A percentile compares a stretch with the other conserved stretches of the same genome.
Conservation (phyloP, 805 yeast genomes). For the Ogataea glucozyma region DNA sequence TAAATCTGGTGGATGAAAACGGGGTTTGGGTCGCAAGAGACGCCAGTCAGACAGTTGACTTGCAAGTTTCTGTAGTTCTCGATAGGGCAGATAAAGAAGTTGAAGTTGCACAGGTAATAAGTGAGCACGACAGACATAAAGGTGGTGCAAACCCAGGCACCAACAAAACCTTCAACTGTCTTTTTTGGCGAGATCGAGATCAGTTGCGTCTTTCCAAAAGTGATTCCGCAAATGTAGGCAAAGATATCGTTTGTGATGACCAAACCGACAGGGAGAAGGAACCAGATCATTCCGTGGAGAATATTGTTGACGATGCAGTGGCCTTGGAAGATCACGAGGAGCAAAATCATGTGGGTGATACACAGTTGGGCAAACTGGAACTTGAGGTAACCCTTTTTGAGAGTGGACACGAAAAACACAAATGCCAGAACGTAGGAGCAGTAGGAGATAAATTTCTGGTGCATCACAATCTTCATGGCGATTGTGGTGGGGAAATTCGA, state of each 20-base stretch:
- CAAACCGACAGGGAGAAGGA: conserved; percentile 84
- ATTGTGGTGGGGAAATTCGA: conserved; percentile 31
- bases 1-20: conserved; percentile 82
- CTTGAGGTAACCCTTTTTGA: conserved; percentile 84
- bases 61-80: conserved; percentile 53
- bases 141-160: conserved; percentile 96
- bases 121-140: conserved; percentile 69
- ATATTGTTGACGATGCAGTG: conserved; percentile 90
- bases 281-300: conserved; percentile 91
- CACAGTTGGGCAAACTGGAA: conserved; percentile 95
- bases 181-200: conserved; percentile 95
- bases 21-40: conserved; percentile 82
- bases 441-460: conserved; percentile 84
- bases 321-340: conserved; percentile 90
- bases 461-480: conserved; percentile 39
- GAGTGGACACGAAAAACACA: conserved; percentile 83
- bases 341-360: conserved; percentile 88
- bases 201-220: conserved; percentile 90
- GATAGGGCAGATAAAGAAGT: conserved; percentile 88
- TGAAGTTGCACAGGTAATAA: conserved; percentile 59
- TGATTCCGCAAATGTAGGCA: conserved; percentile 96
- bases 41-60: conserved; percentile 57
- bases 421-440: conserved; percentile 84
- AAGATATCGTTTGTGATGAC: conserved; percentile 94
- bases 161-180: conserved; percentile 95